Evolutionary conservation across 208 protist species (phyloP), one percentile per base, ranked within the genome.

Genomic region (Trypanosoma rangeli): DNA sequence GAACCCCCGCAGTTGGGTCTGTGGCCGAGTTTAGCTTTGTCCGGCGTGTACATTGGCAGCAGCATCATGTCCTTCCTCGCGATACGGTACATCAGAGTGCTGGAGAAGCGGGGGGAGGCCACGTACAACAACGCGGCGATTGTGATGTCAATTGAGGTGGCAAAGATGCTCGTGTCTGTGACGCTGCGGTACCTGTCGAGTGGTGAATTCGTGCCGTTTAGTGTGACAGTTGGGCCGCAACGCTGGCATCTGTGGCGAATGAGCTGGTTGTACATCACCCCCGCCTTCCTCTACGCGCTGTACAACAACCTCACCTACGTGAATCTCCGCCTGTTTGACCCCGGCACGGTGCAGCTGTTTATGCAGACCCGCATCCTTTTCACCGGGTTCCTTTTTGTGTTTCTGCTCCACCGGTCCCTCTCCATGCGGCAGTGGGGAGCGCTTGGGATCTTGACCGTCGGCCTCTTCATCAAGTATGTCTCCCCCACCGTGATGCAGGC

Each of bases 271-370:
- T 93, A 87, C 65, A 59, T 81, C 13, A 53, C 90, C 0, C 78
- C 84, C 1, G 75, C 88, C 7, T 54, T 89, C 20, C 66, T 90
- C n/a, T 95, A 95, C 70, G 82, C 81, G 5, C 65, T 95, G 16
- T 93, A 93, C 74, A 90, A 95, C 78, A 94, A 94, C 72, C 20
- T 95, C 22, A 92, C 85, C 3, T 95, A 87, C 63, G 58, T 82
- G 55, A 94, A 89, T 64, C 70, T 95, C 0, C 55, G 64, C 28
- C 50, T 76, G 12, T 82, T 93, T 64, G 74, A 95, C 72, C 66
- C 83, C 12, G 79, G 70, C 44, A 93, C 87, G 13, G 92, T 90
- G 42, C 78, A 86, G 59, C 70, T 95, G 3, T 85, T 93, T 59
- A 93, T 95, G 86, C 87, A 95, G 64, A 85, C 73, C 2, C 81